A percentile compares a stretch with the other conserved stretches of the same genome.
Conservation (phyloP, 805 yeast genomes). For the Citeromyces nyonsensis region DNA sequence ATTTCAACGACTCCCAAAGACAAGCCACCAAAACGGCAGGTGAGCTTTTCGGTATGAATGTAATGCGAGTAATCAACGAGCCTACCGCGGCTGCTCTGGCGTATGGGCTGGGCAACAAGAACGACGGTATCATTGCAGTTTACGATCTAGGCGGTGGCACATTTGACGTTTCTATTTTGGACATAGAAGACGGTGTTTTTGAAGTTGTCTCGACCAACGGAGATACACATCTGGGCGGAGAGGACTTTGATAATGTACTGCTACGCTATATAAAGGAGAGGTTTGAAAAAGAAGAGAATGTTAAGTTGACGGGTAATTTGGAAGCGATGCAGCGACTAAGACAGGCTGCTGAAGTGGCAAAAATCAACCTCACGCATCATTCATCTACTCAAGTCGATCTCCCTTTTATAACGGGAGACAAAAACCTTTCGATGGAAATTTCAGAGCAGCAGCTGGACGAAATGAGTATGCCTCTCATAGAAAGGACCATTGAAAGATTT, state of each 20-base stretch:
- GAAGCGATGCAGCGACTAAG: constrained; percentile 77
- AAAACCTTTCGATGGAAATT: constrained; percentile 24
- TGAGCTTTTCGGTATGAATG: constrained; percentile 84
- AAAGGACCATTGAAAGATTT: constrained; percentile 62
- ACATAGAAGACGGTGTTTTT: constrained; percentile 92
- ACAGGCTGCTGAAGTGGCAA: constrained; percentile 83
- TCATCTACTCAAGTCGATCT: constrained; percentile 60
- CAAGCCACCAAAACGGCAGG: constrained; percentile 94
- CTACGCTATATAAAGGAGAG: constrained; percentile 67
- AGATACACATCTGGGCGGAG: constrained; percentile 86
- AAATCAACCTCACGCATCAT: constrained; percentile 70
- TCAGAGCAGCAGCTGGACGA: constrained; percentile 36
- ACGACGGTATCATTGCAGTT: constrained; percentile 67
- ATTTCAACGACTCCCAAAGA: constrained; percentile 79
- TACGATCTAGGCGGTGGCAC: constrained; percentile 98
- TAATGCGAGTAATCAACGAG: constrained; percentile 72
- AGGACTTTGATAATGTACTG: constrained; percentile 73
- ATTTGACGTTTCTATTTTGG: constrained; percentile 87
- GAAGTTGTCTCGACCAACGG: constrained; percentile 94
- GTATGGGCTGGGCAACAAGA: constrained; percentile 70
- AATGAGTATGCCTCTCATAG: constrained; percentile 40
- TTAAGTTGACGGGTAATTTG: constrained; percentile 49
- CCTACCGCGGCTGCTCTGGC: constrained; percentile 90
- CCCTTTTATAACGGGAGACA: constrained; percentile 53
- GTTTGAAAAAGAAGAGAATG: constrained; percentile 63